These are phyloP conservation scores for Groenewaldozyma sp. DNA, from an alignment of 1,139 yeast genomes.

Conservation along the genomic window DNA sequence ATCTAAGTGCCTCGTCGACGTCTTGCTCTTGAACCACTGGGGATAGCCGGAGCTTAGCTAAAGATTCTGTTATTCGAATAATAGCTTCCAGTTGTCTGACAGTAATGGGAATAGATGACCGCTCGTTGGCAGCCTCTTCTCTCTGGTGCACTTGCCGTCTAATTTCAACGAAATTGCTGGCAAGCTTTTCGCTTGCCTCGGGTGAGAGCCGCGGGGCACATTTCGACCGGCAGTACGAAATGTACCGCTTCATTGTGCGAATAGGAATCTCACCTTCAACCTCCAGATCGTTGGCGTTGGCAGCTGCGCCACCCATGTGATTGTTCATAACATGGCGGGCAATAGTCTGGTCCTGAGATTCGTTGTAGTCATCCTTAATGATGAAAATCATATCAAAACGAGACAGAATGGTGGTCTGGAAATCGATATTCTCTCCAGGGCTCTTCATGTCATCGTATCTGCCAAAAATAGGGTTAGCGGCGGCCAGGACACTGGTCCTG, in stretches of 20 bases:
- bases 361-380: conserved; percentile 91
- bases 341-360: conserved; percentile 73
- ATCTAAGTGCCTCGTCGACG: conserved; percentile 90
- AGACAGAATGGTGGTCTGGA: conserved; percentile 92
- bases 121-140: conserved; percentile 74
- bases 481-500: conserved; percentile 92
- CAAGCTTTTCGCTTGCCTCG: conserved; percentile 82
- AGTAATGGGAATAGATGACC: conserved; percentile 95
- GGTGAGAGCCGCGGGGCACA: conserved; percentile 91
- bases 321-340: conserved; percentile 94
- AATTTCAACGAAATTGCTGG: conserved; percentile 91
- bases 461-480: conserved; percentile 96
- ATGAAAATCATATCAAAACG: conserved; percentile 98
- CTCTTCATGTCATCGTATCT: conserved; percentile 92
- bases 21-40: conserved; percentile 84
- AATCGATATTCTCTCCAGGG: conserved; percentile 97
- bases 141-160: conserved; percentile 74
- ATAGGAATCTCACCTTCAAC: conserved; percentile 85
- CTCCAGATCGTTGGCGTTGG: conserved; percentile 29
- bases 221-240: conserved; percentile 77
- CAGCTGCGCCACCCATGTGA: conserved; percentile 66
- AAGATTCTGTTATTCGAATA: conserved; percentile 87
- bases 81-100: conserved; percentile 97
- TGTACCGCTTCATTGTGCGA: conserved; percentile 83
- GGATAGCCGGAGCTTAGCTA: conserved; percentile 76